phyloP scores from a whole-genome alignment of 1,284 basidiomycete genomes.

The Ustilago crameri region DNA sequence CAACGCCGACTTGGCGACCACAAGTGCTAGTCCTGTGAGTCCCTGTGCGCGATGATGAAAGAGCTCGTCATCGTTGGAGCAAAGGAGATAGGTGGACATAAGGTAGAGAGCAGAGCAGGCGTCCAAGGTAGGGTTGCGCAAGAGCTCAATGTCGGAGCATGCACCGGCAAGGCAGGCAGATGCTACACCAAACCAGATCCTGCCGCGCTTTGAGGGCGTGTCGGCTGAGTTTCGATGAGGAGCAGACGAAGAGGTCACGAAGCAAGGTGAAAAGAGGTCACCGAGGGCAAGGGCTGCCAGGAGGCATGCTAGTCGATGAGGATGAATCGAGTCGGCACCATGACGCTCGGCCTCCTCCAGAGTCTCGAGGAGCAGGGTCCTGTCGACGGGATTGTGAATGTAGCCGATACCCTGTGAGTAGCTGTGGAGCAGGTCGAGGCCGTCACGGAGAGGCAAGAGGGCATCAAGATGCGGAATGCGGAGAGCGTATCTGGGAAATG shows the following conservation, averaged over 20 bases:
- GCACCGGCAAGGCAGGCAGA: slow-evolving; percentile 28
- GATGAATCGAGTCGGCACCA: slow-evolving; percentile 30
- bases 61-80: slow-evolving; percentile 25
- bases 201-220: slow-evolving; percentile 11
- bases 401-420: slow-evolving; percentile 37
- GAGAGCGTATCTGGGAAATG: slow-evolving; percentile 24
- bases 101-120: slow-evolving; percentile 41
- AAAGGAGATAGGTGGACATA: slow-evolving; percentile 33
- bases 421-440: slow-evolving; percentile 24
- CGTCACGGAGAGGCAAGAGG: slow-evolving; percentile 24
- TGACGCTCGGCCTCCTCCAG: slow-evolving; percentile 32
- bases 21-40: slow-evolving; percentile 24
- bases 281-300: slow-evolving; percentile 34
- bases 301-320: slow-evolving; percentile 37
- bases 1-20: slow-evolving; percentile 25
- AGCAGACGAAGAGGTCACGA: slow-evolving; percentile 2
- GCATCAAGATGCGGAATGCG: slow-evolving; percentile 29
- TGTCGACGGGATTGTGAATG: slow-evolving; percentile 29
- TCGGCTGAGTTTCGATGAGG: background rate
- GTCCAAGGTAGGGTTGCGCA: slow-evolving; percentile 28
- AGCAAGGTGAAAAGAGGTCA: slow-evolving; percentile 22
- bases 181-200: slow-evolving; percentile 34
- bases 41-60: slow-evolving; percentile 19
- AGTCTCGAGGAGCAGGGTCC: slow-evolving; percentile 27
- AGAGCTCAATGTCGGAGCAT: slow-evolving; percentile 13